Evolutionary conservation across 2,329 filamentous ascomycete genomes (phyloP), one percentile per base, ranked within the genome.

Genomic region (Madurella fahalii): DNA sequence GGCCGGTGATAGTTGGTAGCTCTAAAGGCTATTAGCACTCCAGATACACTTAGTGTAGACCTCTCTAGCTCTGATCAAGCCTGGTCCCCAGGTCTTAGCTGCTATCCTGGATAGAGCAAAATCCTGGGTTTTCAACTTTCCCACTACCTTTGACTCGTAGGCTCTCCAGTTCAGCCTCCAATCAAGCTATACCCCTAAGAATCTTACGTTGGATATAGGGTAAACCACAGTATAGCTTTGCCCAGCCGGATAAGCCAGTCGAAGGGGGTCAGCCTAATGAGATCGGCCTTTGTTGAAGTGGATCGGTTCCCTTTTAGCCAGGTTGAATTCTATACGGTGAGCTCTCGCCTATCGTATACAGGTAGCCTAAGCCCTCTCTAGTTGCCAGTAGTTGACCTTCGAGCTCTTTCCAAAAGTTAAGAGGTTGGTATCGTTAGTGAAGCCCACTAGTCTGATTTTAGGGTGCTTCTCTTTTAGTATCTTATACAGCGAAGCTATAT

Each of bases 321-420:
- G 7, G 31, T 34, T 34, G 12, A 34, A 34, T 34, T 34, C 31
- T 12, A 34, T 34, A 12, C 31, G 7, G 31, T 34, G 31, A 12
- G 37, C 39, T 2, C 25, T 15, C 18, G 25, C 20, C 62, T 75
- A n/a, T n/a, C n/a, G n/a, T n/a, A n/a, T n/a, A n/a, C n/a, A n/a
- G n/a, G n/a, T n/a, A n/a, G n/a, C n/a, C n/a, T n/a, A n/a, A n/a
- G n/a, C n/a, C n/a, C n/a, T n/a, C n/a, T n/a, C n/a, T n/a, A n/a
- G n/a, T n/a, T n/a, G n/a, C n/a, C n/a, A n/a, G n/a, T n/a, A n/a
- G n/a, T n/a, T n/a, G n/a, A n/a, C n/a, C n/a, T n/a, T n/a, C n/a
- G n/a, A n/a, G n/a, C n/a, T n/a, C n/a, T n/a, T n/a, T n/a, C n/a
- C n/a, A n/a, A n/a, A n/a, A n/a, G n/a, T n/a, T n/a, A n/a, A n/a